A percentile compares a stretch with the other conserved stretches of the same genome.
Conservation (phyloP, 2,329 filamentous ascomycete genomes). For the Lomentospora prolificans region DNA sequence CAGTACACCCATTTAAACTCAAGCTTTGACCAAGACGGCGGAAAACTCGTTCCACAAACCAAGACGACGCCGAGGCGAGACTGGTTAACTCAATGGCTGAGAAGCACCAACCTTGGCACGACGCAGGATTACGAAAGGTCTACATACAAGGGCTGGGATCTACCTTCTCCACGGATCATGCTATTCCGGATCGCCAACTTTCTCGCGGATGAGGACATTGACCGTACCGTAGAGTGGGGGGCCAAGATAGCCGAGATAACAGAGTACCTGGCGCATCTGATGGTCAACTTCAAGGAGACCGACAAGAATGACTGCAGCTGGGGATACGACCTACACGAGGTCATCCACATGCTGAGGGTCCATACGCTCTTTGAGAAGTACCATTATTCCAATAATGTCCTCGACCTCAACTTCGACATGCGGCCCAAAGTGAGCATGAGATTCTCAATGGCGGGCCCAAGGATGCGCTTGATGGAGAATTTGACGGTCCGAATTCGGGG, state of each 20-base stretch:
- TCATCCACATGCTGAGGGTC: slow-evolving; percentile 21
- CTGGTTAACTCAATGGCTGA: neutral
- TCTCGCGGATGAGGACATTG: slow-evolving; percentile 37
- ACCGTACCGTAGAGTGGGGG: slow-evolving; percentile 30
- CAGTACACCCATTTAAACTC: too few relatives aligned
- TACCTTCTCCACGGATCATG: slow-evolving; percentile 23
- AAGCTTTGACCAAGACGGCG: neutral
- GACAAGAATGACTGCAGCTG: slow-evolving; percentile 16
- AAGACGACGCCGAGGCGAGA: neutral
- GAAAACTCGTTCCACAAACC: neutral
- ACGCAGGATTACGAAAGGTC: neutral
- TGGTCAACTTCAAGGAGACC: slow-evolving; percentile 12
- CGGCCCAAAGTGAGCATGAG: neutral
- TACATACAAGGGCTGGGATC: slow-evolving; percentile 24
- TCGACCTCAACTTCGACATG: slow-evolving; percentile 18
- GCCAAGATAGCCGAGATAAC: slow-evolving; percentile 24
- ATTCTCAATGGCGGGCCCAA: neutral
- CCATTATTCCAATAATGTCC: slow-evolving; percentile 20
- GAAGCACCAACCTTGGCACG: neutral
- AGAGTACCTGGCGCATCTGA: slow-evolving; percentile 28
- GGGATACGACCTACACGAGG: slow-evolving; percentile 20
- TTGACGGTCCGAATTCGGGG: neutral
- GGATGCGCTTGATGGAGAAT: neutral
- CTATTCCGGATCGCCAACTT: slow-evolving; percentile 29
- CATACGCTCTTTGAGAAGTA: slow-evolving; percentile 25